These are phyloP conservation scores for Xylariaceae sp. DNA, from an alignment of 2,329 filamentous ascomycete genomes.

Conservation along the genomic window DNA sequence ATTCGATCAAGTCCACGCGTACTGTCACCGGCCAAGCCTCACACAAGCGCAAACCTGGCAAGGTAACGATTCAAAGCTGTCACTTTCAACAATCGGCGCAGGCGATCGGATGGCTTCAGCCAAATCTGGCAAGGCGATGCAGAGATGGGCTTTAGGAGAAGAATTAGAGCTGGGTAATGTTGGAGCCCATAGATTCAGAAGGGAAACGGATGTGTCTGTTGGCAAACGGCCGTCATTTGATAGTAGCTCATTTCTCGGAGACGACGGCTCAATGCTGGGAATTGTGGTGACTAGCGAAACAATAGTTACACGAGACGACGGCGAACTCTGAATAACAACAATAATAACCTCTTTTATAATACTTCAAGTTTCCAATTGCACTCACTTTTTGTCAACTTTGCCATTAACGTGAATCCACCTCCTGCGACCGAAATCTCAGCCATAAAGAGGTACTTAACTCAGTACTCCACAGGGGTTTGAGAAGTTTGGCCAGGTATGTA, in stretches of 20 bases:
- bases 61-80: too few species aligned
- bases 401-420: too few species aligned
- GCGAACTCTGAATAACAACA: constrained; percentile 9
- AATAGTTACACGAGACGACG: constrained; percentile 14
- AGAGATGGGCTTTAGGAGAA: constrained; percentile 10
- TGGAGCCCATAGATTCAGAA: constrained; percentile 13
- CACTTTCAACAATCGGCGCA: too few species aligned
- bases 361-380: too few species aligned
- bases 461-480: too few species aligned
- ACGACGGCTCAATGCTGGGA: constrained; percentile 9
- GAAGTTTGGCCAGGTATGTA: too few species aligned
- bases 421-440: too few species aligned
- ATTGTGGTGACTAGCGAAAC: constrained; percentile 18
- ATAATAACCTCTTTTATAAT: background rate
- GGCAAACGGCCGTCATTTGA: constrained; percentile 12
- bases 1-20: constrained; percentile 9
- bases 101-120: too few species aligned
- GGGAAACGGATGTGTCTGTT: constrained; percentile 10
- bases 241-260: constrained; percentile 1
- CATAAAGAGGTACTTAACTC: too few species aligned
- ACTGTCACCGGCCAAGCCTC: background rate
- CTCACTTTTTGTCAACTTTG: too few species aligned
- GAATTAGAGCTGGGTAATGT: constrained; percentile 14
- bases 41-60: constrained; percentile 5
- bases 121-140: constrained; percentile 6